These are phyloP conservation scores for Dentipellis sp. DNA, from an alignment of 768 basidiomycete genomes.

Conservation along the genomic window DNA sequence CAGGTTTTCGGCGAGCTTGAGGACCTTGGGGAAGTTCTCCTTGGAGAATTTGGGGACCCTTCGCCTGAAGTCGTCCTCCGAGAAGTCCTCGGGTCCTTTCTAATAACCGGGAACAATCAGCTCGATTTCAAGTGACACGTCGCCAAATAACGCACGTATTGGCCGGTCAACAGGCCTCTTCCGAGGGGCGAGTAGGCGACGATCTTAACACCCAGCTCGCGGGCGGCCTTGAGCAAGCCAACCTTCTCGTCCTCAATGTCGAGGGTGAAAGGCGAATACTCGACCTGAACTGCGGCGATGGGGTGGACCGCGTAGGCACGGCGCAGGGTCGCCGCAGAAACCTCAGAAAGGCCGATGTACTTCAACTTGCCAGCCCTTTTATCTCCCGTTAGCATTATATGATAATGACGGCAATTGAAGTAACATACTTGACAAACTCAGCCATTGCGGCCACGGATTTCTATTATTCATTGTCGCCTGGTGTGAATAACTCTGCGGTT, in stretches of 20 bases:
- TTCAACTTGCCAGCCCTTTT: conserved; percentile 25
- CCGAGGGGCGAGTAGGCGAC: conserved; percentile 28
- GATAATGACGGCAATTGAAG: conserved; percentile 14
- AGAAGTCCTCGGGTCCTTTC: conserved; percentile 23
- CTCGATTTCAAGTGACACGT: neutral
- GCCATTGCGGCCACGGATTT: conserved; percentile 11
- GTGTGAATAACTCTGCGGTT: neutral
- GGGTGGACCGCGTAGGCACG: conserved; percentile 30
- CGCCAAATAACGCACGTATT: conserved; percentile 18
- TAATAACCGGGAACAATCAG: neutral
- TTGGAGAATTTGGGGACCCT: conserved; percentile 18
- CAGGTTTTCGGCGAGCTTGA: conserved; percentile 27
- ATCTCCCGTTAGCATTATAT: neutral
- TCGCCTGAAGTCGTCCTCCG: conserved; percentile 19
- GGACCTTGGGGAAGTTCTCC: conserved; percentile 38
- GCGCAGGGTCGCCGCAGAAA: conserved; percentile 23
- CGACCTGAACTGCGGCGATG: conserved; percentile 27
- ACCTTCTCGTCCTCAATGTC: conserved; percentile 20
- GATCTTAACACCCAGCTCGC: conserved; percentile 26
- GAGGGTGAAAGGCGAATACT: conserved; percentile 30
- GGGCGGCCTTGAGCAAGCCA: conserved; percentile 17
- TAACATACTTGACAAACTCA: conserved; percentile 21
- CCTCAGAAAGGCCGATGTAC: conserved; percentile 27
- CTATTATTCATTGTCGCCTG: neutral
- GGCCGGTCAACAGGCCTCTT: conserved; percentile 22